Conservation (phyloP, 2,329 filamentous ascomycete species). For the Fusarium nodosum region DNA sequence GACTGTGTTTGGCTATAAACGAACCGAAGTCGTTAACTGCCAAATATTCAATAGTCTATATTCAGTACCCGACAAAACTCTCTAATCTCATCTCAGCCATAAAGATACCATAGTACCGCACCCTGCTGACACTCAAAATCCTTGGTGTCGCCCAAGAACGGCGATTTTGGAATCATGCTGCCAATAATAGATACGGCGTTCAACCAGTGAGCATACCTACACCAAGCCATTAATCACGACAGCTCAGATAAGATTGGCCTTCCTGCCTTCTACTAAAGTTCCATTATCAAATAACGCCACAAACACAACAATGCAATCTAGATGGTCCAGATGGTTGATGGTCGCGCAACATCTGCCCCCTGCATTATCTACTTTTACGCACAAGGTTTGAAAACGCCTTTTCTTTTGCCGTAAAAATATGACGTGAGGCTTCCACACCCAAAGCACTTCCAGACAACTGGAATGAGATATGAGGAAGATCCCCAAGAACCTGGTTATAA, state of each 20-base stretch:
- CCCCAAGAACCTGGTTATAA: constrained; percentile 11
- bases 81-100: constrained; percentile 33
- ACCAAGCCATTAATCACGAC: constrained; percentile 43
- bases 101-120: neutral
- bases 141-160: constrained; percentile 11
- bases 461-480: neutral
- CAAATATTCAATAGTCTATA: neutral
- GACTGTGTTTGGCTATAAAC: neutral
- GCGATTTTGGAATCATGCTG: constrained; percentile 6
- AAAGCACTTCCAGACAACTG: neutral
- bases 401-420: neutral
- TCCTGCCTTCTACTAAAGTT: neutral
- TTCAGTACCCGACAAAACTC: neutral
- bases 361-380: neutral
- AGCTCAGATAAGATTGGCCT: constrained; percentile 43
- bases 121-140: neutral
- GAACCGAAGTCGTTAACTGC: neutral
- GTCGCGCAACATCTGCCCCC: neutral
- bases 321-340: neutral
- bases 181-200: constrained; percentile 21
- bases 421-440: constrained; percentile 3
- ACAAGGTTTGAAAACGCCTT: constrained; percentile 1
- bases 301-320: constrained; percentile 13
- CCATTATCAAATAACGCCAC: constrained; percentile 25
- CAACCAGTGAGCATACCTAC: constrained; percentile 30